phyloP scores from a whole-genome alignment of 495 filamentous ascomycete species.

The Geoglossum glabrum region DNA sequence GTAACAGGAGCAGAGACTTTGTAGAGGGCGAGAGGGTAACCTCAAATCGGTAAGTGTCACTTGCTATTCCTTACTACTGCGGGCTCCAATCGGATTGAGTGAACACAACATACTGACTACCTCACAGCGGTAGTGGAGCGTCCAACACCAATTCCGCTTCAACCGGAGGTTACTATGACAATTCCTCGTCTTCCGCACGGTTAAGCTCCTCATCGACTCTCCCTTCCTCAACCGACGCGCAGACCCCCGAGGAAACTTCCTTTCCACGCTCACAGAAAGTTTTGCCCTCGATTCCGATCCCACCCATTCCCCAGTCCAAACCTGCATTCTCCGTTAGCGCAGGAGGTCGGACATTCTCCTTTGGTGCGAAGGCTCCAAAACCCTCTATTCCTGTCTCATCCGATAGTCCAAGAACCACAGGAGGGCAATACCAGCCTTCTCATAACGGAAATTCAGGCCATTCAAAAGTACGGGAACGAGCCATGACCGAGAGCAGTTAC shows the following conservation, averaged over 20 bases:
- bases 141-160: constrained; percentile 42
- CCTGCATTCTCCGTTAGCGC: constrained; percentile 36
- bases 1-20: constrained; percentile 32
- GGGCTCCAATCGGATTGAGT: not conserved
- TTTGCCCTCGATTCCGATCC: constrained; percentile 33
- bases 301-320: constrained; percentile 31
- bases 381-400: constrained; percentile 17
- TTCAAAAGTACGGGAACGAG: constrained; percentile 19
- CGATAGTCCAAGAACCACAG: constrained; percentile 21
- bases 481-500: constrained; percentile 25
- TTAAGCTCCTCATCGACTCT: constrained; percentile 55
- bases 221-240: constrained; percentile 47
- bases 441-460: not conserved
- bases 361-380: constrained; percentile 34
- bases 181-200: constrained; percentile 39
- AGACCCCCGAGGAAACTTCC: constrained; percentile 32
- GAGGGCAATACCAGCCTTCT: not conserved
- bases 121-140: constrained; percentile 34
- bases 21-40: constrained; percentile 12
- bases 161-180: constrained; percentile 33
- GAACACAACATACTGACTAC: not conserved
- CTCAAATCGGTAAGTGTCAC: constrained; percentile 6
- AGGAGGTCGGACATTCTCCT: constrained; percentile 57
- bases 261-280: constrained; percentile 27
- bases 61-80: not conserved